Evolutionary conservation across 305 asterid species (phyloP).

Genomic region (Fraxinus xanthoxyloides): DNA sequence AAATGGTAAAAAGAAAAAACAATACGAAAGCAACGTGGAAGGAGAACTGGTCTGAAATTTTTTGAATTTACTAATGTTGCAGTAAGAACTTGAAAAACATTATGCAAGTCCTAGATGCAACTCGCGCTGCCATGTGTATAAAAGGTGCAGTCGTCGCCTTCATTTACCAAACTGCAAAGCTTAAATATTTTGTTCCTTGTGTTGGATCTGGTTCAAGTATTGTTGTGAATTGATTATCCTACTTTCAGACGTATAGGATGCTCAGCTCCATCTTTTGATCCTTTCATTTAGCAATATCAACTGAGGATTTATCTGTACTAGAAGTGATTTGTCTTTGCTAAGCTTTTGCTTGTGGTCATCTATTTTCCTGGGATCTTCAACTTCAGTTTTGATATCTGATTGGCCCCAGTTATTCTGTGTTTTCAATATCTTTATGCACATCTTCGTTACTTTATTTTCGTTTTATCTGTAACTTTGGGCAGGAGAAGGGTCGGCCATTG

Average conservation of each 20-base stretch:
- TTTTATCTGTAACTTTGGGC: constrained; percentile 2
- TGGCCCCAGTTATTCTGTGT: constrained; percentile 5
- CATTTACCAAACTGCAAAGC: not conserved
- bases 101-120: not conserved
- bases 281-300: not conserved
- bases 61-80: not conserved
- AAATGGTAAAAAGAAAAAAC: not conserved
- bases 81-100: not conserved
- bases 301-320: constrained; percentile 4
- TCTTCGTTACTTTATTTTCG: not conserved
- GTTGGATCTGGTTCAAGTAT: not conserved
- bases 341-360: constrained; percentile 9
- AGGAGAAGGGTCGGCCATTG: constrained; percentile 41
- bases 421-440: not conserved
- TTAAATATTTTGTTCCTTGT: not conserved
- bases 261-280: not conserved
- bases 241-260: not conserved
- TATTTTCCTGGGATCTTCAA: not conserved
- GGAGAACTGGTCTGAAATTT: not conserved
- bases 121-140: not conserved
- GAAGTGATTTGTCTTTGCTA: not conserved
- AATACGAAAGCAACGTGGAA: not conserved
- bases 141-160: not conserved
- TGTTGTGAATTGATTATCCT: not conserved
- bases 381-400: not conserved